Conservation (phyloP, 202 grass and related monocot species). For the Tripidium arundinaceum region DNA sequence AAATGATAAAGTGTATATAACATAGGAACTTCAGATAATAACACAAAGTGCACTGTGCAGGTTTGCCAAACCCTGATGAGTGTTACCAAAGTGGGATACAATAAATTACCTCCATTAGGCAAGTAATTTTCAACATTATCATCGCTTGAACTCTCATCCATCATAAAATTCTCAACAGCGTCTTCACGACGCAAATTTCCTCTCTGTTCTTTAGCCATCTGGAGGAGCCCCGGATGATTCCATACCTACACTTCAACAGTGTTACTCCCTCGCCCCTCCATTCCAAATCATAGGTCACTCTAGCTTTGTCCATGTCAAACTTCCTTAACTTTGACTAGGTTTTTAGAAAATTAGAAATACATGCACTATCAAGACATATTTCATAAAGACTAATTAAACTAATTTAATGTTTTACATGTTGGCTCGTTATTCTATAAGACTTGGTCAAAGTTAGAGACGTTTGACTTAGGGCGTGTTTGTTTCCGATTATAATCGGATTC, state of each 20-base stretch:
- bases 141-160: conserved; percentile 83
- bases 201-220: conserved; percentile 85
- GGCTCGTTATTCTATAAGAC: background rate
- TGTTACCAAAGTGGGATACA: background rate
- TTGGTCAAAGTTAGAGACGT: background rate
- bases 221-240: conserved; percentile 95
- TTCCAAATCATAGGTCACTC: background rate
- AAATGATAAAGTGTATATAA: conserved; percentile 23
- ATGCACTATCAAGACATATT: background rate
- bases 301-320: background rate
- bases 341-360: background rate
- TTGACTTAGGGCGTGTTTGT: too few species aligned
- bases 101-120: conserved; percentile 60
- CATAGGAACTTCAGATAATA: background rate
- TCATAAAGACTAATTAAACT: background rate
- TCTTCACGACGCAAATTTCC: conserved; percentile 56
- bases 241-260: conserved; percentile 63
- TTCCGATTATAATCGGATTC: too few species aligned
- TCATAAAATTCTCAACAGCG: conserved; percentile 71
- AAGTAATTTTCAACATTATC: conserved; percentile 78
- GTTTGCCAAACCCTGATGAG: background rate
- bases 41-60: background rate
- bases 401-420: background rate
- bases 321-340: background rate
- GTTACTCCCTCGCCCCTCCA: background rate